Conservation (phyloP, 116 monocot species). For the Iris pallida region DNA sequence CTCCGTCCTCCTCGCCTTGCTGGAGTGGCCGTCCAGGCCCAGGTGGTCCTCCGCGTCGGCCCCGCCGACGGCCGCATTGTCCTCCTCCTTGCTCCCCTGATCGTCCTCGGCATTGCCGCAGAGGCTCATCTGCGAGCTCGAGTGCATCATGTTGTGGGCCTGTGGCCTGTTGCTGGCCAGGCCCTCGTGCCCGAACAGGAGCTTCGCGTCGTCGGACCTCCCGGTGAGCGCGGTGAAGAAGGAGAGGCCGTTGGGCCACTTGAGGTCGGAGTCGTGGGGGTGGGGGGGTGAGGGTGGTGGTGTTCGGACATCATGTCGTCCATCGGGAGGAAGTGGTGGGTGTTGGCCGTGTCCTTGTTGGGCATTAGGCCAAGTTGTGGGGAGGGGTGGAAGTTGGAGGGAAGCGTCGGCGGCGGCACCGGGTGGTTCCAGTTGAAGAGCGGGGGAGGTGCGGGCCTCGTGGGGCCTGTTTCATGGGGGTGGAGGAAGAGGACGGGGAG, state of each 20-base stretch:
- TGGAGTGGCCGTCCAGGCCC: slow-evolving; percentile 42
- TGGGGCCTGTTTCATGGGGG: slow-evolving; percentile 5
- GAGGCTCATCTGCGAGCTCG: not conserved
- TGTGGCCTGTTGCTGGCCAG: too few species aligned
- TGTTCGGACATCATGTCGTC: not conserved
- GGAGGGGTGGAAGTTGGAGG: slow-evolving; percentile 7
- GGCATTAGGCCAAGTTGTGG: not conserved
- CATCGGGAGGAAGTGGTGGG: slow-evolving; percentile 2
- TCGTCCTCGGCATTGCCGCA: not conserved
- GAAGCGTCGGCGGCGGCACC: not conserved
- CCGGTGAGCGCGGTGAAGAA: slow-evolving; percentile 25
- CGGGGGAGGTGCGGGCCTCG: not conserved
- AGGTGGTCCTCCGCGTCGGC: slow-evolving; percentile 31
- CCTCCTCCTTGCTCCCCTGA: not conserved
- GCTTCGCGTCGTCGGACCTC: slow-evolving; percentile 10
- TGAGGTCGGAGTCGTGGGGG: slow-evolving; percentile 4
- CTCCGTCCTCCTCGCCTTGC: slow-evolving; percentile 45
- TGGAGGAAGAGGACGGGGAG: slow-evolving; percentile 9
- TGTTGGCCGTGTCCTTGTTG: slow-evolving; percentile 1
- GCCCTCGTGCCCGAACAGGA: slow-evolving; percentile 3
- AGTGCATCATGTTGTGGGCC: not conserved
- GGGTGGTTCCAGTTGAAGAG: slow-evolving; percentile 14
- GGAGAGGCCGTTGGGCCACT: slow-evolving; percentile 22
- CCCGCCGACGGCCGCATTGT: not conserved
- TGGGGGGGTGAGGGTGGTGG: not conserved